Evolutionary conservation across 192 early-diverging fungal species (phyloP).

Genomic region (Coemansia sp.): DNA sequence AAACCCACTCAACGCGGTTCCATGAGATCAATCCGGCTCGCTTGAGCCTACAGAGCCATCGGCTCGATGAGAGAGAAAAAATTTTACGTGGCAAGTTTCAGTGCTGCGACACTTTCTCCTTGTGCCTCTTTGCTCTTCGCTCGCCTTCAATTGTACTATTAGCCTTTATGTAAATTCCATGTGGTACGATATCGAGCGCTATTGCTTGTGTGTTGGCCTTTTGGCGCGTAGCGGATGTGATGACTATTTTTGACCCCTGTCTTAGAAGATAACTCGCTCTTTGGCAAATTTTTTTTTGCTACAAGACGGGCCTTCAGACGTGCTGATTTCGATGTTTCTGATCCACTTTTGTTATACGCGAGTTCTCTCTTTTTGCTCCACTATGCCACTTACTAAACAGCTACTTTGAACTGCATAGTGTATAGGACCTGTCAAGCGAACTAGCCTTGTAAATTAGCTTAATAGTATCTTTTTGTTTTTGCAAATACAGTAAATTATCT

Average conservation of each 20-base stretch:
- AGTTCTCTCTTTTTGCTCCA: not conserved
- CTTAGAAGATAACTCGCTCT: not conserved
- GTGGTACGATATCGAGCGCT: not conserved
- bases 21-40: not conserved
- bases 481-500: not conserved
- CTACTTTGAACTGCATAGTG: not conserved
- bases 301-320: not conserved
- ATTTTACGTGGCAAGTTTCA: not conserved
- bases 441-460: too few species aligned
- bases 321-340: slow-evolving; percentile 1
- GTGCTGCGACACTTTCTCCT: not conserved
- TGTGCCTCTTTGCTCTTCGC: not conserved
- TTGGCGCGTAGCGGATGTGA: slow-evolving; percentile 5
- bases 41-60: not conserved
- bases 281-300: not conserved
- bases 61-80: not conserved
- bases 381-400: not conserved
- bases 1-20: too few species aligned
- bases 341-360: not conserved
- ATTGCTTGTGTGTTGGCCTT: not conserved
- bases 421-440: not conserved
- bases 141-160: too few species aligned
- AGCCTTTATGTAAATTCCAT: not conserved
- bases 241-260: slow-evolving; percentile 10
- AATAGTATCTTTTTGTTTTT: not conserved